Evolutionary conservation across 163 green algal genomes (phyloP).

Genomic region (Prototheca cutis): DNA sequence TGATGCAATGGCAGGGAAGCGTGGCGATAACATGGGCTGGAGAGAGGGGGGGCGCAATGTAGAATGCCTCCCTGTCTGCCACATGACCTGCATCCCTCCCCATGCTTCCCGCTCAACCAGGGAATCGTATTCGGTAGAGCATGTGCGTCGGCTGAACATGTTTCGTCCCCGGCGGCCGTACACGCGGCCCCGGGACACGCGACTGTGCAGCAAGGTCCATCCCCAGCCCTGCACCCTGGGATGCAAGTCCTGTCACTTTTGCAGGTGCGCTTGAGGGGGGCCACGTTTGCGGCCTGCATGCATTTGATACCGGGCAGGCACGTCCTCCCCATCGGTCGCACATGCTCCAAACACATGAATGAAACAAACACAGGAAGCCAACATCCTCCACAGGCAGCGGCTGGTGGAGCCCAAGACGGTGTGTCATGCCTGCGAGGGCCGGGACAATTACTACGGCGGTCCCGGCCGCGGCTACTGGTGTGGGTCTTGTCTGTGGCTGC

Average conservation of each 20-base stretch:
- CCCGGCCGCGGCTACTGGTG: conserved; percentile 21
- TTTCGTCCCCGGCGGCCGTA: conserved; percentile 8
- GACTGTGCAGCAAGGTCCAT: conserved; percentile 11
- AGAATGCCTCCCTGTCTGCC: background rate
- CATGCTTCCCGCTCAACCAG: background rate
- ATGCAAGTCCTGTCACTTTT: conserved; percentile 22
- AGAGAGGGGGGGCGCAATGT: background rate
- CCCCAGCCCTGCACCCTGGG: conserved; percentile 14
- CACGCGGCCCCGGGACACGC: conserved; percentile 6
- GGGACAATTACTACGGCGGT: conserved; percentile 22
- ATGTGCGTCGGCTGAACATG: conserved; percentile 7
- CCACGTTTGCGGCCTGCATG: too few species aligned
- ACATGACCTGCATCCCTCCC: background rate
- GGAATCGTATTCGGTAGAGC: conserved; percentile 17
- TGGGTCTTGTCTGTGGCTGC: conserved; percentile 28
- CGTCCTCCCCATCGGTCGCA: too few species aligned
- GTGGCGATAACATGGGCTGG: background rate
- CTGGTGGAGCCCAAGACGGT: conserved; percentile 18
- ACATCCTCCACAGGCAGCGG: too few species aligned
- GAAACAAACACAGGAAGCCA: too few species aligned
- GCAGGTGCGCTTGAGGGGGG: too few species aligned
- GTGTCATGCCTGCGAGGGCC: conserved; percentile 21
- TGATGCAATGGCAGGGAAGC: background rate
- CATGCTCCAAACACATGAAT: too few species aligned
- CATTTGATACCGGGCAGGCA: too few species aligned